Evolutionary conservation across 1,284 basidiomycete species (phyloP).

Genomic region (Cryptococcus wingfieldii): DNA sequence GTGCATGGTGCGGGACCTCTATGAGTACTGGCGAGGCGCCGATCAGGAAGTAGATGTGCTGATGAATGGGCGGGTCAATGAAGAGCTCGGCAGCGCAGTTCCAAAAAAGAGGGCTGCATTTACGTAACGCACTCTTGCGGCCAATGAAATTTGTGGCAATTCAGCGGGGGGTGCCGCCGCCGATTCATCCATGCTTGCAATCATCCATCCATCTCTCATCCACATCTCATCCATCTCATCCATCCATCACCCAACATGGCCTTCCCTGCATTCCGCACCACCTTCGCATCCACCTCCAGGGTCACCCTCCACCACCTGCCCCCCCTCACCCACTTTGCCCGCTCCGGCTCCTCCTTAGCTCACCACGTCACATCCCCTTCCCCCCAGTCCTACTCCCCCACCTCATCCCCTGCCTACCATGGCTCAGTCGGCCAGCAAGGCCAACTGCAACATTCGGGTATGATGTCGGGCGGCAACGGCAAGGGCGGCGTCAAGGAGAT

Average conservation of each 20-base stretch:
- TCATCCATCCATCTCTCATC: not conserved
- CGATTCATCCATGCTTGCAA: not conserved
- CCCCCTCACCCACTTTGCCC: not conserved
- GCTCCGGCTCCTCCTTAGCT: constrained; percentile 4
- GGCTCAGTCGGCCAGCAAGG: constrained; percentile 8
- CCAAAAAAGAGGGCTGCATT: no score
- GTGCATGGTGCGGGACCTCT: no score
- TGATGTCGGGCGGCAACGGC: constrained; percentile 11
- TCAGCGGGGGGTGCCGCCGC: no score
- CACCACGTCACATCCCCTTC: constrained; percentile 3
- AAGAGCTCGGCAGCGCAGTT: no score
- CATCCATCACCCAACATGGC: constrained; percentile 9
- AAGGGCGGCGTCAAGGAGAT: constrained; percentile 3
- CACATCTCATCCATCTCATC: not conserved
- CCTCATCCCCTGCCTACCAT: constrained; percentile 18
- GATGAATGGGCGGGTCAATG: no score
- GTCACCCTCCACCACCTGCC: constrained; percentile 16
- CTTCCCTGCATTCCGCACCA: constrained; percentile 6
- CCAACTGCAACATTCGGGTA: no score
- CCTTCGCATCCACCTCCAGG: constrained; percentile 21
- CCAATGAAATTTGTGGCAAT: no score
- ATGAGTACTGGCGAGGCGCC: no score
- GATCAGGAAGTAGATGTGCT: no score
- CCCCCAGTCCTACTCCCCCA: constrained; percentile 23
- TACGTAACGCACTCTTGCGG: no score